These are phyloP conservation scores for Podospora bellae-mahoneyi DNA, from an alignment of 495 filamentous ascomycete species.

Conservation along the genomic window DNA sequence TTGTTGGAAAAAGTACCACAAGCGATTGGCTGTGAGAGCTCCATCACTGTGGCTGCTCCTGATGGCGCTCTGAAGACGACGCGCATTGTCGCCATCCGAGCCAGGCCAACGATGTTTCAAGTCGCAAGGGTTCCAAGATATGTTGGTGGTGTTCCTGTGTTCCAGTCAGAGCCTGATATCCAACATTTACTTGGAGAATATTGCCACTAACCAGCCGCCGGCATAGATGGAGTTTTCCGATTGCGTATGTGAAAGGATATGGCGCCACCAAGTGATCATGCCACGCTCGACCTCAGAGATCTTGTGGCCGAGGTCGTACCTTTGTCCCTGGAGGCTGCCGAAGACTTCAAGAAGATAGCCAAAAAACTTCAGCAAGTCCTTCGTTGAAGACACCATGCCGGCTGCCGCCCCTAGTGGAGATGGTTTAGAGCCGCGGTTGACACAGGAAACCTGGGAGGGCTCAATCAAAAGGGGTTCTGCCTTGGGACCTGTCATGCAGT, in stretches of 20 bases:
- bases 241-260: conserved; percentile 4
- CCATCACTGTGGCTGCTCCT: not conserved
- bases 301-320: not conserved
- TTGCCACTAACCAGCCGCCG: conserved; percentile 11
- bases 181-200: not conserved
- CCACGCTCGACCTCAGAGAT: conserved; percentile 15
- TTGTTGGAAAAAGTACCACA: not conserved
- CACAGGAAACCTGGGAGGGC: conserved; percentile 13
- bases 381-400: conserved; percentile 21
- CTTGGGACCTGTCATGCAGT: not conserved
- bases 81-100: conserved; percentile 20
- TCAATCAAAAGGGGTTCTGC: conserved; percentile 3
- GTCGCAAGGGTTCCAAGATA: conserved; percentile 9
- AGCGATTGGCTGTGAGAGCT: not conserved
- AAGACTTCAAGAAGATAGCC: conserved; percentile 9
- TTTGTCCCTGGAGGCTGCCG: not conserved
- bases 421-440: not conserved
- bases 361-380: conserved; percentile 21
- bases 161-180: not conserved
- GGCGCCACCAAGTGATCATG: conserved; percentile 11
- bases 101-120: conserved; percentile 18
- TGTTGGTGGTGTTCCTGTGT: conserved; percentile 8
- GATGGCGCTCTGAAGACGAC: conserved; percentile 11
- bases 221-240: conserved; percentile 7
- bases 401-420: conserved; percentile 15